phyloP scores from a whole-genome alignment of 1,284 basidiomycete species.

The Peniophora sp. region DNA sequence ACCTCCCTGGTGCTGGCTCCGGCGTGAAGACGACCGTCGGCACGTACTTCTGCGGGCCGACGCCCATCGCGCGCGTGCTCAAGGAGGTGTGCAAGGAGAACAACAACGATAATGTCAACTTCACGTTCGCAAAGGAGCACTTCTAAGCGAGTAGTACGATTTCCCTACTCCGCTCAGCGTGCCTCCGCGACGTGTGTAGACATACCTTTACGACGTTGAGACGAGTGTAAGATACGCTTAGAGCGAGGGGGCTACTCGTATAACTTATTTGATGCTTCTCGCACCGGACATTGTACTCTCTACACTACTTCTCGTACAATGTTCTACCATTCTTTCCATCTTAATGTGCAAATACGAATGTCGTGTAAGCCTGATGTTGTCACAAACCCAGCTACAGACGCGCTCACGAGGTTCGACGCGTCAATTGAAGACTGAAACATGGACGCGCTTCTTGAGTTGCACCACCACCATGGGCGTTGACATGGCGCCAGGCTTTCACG shows the following conservation, averaged over 20 bases:
- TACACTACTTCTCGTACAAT: neutral
- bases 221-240: neutral
- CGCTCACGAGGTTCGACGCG: too few relatives aligned
- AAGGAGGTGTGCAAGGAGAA: conserved; percentile 57
- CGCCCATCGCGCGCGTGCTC: conserved; percentile 63
- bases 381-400: too few relatives aligned
- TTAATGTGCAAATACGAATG: too few relatives aligned
- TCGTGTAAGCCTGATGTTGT: too few relatives aligned
- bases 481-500: conserved; percentile 38
- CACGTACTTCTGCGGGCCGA: conserved; percentile 82
- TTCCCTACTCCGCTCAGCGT: neutral
- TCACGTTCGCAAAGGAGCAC: conserved; percentile 70
- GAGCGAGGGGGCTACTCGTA: neutral
- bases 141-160: neutral
- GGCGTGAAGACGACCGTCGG: conserved; percentile 77
- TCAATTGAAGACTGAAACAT: too few relatives aligned
- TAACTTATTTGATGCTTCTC: neutral
- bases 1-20: conserved; percentile 70
- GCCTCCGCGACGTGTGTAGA: too few relatives aligned
- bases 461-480: neutral
- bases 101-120: conserved; percentile 50
- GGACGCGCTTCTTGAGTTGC: too few relatives aligned
- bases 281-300: neutral
- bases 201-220: neutral
- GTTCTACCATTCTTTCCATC: too few relatives aligned